Percentiles rank a stretch among this genome's conserved stretches.
Evolutionary conservation across 768 basidiomycete species (phyloP).

Genomic region (Rhodotorula kratochvilovae): DNA sequence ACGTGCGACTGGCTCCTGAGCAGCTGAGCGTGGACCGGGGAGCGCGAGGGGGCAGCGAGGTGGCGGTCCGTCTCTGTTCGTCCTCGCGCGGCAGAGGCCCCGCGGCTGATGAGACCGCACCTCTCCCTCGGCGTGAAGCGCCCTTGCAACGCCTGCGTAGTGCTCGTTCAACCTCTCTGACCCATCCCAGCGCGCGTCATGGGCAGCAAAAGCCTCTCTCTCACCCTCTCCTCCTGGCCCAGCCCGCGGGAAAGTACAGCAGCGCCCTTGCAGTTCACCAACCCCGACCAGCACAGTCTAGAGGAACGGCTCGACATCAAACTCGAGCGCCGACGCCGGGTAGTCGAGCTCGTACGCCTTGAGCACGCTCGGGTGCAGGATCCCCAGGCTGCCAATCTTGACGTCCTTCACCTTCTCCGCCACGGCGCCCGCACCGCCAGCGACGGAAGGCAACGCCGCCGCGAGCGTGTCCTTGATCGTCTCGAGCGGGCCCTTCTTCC

Average conservation of each 20-base stretch:
- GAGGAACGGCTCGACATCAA: conserved; percentile 90
- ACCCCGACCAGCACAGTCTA: conserved; percentile 47
- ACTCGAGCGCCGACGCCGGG: conserved; percentile 92
- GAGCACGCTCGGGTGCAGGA: conserved; percentile 85
- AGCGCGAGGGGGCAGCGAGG: background rate
- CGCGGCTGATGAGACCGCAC: background rate
- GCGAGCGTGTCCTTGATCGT: conserved; percentile 53
- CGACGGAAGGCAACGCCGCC: conserved; percentile 49
- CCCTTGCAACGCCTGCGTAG: no score
- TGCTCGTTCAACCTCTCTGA: no score
- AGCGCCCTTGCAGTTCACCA: background rate
- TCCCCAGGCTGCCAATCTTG: conserved; percentile 81
- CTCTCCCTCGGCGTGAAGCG: no score
- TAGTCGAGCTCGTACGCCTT: conserved; percentile 89
- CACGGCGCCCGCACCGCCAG: background rate
- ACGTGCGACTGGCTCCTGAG: no score
- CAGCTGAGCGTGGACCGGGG: no score
- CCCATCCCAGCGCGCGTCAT: no score
- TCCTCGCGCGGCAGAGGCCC: no score
- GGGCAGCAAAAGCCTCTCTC: background rate
- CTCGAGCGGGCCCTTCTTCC: conserved; percentile 42
- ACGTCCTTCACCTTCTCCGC: conserved; percentile 53
- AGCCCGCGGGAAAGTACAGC: background rate
- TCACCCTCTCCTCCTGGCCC: no score
- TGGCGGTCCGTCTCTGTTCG: no score